Evolutionary conservation across 1,284 basidiomycete genomes (phyloP).

Genomic region (Puccinia coronata): DNA sequence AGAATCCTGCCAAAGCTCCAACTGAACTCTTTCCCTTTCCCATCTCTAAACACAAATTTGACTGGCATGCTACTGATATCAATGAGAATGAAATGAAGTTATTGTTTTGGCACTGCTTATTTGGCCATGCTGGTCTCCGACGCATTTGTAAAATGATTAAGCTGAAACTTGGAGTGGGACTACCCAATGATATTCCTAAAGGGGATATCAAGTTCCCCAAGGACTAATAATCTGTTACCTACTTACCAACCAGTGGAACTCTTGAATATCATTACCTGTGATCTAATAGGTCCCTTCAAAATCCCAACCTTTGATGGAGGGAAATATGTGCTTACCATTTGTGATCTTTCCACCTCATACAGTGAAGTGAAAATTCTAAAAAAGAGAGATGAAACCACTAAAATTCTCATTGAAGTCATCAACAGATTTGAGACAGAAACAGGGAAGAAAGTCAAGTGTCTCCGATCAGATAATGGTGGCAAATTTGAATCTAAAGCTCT

Average conservation of each 20-base stretch:
- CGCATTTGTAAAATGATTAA: background rate
- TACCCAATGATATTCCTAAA: background rate
- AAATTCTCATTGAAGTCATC: background rate
- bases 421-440: too few relatives aligned
- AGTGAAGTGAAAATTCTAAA: too few relatives aligned
- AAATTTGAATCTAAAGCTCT: conserved; percentile 6
- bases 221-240: background rate
- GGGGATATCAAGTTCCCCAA: conserved; percentile 7
- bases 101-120: background rate
- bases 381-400: conserved; percentile 10
- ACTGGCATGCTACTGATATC: background rate
- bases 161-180: background rate
- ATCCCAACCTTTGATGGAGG: background rate
- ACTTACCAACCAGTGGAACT: background rate
- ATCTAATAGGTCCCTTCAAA: conserved; percentile 37
- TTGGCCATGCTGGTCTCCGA: background rate
- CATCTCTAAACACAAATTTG: too few relatives aligned
- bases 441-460: too few relatives aligned
- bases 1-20: too few relatives aligned
- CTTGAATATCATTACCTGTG: background rate
- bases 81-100: background rate
- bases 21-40: background rate
- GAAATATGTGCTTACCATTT: conserved; percentile 5
- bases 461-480: too few relatives aligned
- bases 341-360: background rate